Percentiles rank a stretch among this genome's conserved stretches.
Evolutionary conservation across 805 yeast species (phyloP).

Genomic region (Metschnikowia cerradonensis): DNA sequence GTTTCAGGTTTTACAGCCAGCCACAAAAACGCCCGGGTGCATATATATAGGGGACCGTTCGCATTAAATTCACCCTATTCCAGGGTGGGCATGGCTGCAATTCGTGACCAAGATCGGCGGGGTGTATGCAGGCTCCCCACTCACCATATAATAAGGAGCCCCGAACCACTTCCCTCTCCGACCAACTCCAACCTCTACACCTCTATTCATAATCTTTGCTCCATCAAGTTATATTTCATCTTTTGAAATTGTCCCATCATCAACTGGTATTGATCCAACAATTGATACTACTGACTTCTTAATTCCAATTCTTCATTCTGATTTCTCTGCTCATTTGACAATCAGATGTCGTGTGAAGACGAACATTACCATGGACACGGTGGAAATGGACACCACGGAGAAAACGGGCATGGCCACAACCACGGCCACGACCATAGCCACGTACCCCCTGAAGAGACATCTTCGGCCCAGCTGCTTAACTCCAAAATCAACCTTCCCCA

Average conservation of each 20-base stretch:
- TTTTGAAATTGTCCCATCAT: too few species aligned
- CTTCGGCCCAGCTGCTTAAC: slow-evolving; percentile 61
- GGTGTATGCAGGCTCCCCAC: not conserved
- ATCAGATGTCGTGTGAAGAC: slow-evolving; percentile 12
- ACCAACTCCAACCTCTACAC: too few species aligned
- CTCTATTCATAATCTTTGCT: too few species aligned
- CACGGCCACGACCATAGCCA: slow-evolving; percentile 33
- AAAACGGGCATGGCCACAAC: not conserved
- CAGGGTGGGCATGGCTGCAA: not conserved
- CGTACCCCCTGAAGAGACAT: slow-evolving; percentile 68
- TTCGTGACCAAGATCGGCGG: not conserved
- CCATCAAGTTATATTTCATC: too few species aligned
- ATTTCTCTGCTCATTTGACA: too few species aligned
- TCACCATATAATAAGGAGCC: not conserved
- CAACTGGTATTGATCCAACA: too few species aligned
- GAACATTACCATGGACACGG: slow-evolving; percentile 11
- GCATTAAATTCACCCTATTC: too few species aligned
- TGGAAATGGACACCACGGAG: not conserved
- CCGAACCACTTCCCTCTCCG: too few species aligned
- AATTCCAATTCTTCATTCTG: too few species aligned
- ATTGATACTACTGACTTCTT: too few species aligned
- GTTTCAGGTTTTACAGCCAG: slow-evolving; percentile 1
- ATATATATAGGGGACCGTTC: not conserved
- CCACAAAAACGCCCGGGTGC: not conserved
- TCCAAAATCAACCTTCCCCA: slow-evolving; percentile 56